phyloP scores from a whole-genome alignment of 1,284 basidiomycete genomes.

The Marasmius fiardii region DNA sequence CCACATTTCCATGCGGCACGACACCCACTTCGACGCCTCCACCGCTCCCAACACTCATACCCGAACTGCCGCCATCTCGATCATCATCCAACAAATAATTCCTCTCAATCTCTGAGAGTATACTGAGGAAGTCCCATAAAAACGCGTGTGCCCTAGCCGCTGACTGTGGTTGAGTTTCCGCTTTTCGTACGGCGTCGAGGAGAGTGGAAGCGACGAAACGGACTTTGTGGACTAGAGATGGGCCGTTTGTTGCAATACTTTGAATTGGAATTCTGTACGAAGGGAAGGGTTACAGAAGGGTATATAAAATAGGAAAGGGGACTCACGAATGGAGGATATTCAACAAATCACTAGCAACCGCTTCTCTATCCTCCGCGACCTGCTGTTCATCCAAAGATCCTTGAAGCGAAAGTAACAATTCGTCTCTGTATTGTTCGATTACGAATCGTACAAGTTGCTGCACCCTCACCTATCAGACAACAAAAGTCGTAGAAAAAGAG shows the following conservation, averaged over 20 bases:
- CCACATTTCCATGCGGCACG: too few species aligned
- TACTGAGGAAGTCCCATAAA: constrained; percentile 86
- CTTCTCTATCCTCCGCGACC: constrained; percentile 67
- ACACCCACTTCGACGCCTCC: too few species aligned
- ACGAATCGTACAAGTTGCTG: constrained; percentile 90
- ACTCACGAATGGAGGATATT: constrained; percentile 74
- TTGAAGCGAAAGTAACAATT: constrained; percentile 66
- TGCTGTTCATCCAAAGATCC: constrained; percentile 61
- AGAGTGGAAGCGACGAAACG: constrained; percentile 86
- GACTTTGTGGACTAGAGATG: constrained; percentile 68
- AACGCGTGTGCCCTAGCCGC: constrained; percentile 78
- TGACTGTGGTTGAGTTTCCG: constrained; percentile 70
- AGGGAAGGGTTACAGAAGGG: neutral
- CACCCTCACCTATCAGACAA: constrained; percentile 10
- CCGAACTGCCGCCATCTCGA: neutral
- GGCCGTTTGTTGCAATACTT: constrained; percentile 86
- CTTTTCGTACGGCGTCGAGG: constrained; percentile 81
- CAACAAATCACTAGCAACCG: constrained; percentile 76
- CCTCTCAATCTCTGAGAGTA: constrained; percentile 83
- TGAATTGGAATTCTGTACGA: constrained; percentile 77
- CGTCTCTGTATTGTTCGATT: constrained; percentile 84
- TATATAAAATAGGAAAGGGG: neutral
- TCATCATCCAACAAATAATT: constrained; percentile 67
- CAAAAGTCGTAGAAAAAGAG: constrained; percentile 8
- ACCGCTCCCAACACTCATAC: neutral